Conservation (phyloP, 495 filamentous ascomycete genomes). For the Ramalina intermedia region DNA sequence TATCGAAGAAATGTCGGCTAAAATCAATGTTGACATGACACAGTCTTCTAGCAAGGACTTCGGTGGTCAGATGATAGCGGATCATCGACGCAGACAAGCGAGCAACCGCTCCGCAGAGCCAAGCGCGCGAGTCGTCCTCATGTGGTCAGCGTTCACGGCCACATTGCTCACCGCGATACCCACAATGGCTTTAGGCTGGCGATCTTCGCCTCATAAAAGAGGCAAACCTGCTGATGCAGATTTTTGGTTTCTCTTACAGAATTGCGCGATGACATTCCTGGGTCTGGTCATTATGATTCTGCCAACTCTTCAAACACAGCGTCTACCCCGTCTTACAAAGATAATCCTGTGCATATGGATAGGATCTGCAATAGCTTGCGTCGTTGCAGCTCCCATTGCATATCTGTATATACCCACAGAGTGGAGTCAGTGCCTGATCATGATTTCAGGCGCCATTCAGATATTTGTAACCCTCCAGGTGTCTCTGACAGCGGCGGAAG, state of each 20-base stretch:
- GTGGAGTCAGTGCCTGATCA: slow-evolving; percentile 4
- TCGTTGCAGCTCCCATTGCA: neutral
- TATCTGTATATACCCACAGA: slow-evolving; percentile 3
- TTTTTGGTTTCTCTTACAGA: slow-evolving; percentile 6
- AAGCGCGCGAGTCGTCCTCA: neutral
- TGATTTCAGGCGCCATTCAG: slow-evolving; percentile 1
- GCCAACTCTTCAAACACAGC: neutral
- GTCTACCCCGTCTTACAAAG: neutral
- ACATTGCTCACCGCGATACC: neutral
- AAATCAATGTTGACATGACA: too few relatives aligned
- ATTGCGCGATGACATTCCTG: neutral
- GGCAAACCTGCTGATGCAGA: slow-evolving; percentile 3
- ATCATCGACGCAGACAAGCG: too few relatives aligned
- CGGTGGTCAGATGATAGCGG: too few relatives aligned
- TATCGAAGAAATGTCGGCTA: too few relatives aligned
- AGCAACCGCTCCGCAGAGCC: too few relatives aligned
- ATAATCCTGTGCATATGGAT: neutral
- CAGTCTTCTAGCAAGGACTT: too few relatives aligned
- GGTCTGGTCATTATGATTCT: neutral
- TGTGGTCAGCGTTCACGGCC: neutral
- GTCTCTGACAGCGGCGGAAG: too few relatives aligned
- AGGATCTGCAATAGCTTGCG: neutral
- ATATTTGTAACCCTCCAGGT: slow-evolving; percentile 2
- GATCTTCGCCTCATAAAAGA: neutral
- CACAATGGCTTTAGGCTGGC: slow-evolving; percentile 3